These are phyloP conservation scores for Luvunga scandens DNA, from an alignment of 345 rosid species.

Conservation along the genomic window DNA sequence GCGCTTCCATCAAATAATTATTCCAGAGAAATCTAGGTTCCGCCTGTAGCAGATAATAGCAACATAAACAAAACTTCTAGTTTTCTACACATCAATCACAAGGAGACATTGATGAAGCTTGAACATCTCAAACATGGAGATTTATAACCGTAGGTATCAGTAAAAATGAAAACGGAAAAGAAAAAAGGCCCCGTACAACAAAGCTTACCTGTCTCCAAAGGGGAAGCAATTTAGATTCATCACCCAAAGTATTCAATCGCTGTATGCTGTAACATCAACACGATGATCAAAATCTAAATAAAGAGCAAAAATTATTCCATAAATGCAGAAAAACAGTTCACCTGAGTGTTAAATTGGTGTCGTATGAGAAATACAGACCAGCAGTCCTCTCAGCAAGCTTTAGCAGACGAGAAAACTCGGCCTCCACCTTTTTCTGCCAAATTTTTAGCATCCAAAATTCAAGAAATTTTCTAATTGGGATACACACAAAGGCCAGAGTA, in stretches of 20 bases:
- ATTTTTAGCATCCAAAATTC: conserved; percentile 1
- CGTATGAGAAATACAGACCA: conserved; percentile 90
- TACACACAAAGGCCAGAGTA: neutral
- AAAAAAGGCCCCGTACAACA: conserved; percentile 3
- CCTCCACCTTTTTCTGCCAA: conserved; percentile 82
- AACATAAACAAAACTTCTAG: conserved; percentile 9
- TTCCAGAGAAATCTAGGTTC: conserved; percentile 99
- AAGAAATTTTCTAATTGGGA: neutral
- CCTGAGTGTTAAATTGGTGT: conserved; percentile 89
- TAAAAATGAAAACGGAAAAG: neutral
- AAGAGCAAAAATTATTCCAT: neutral
- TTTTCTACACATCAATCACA: conserved; percentile 2
- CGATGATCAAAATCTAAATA: neutral
- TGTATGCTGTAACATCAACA: conserved; percentile 57
- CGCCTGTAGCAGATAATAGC: conserved; percentile 57
- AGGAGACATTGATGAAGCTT: conserved; percentile 4
- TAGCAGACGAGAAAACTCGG: conserved; percentile 68
- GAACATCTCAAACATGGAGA: neutral
- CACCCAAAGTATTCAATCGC: conserved; percentile 81
- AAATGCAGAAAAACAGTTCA: conserved; percentile 11
- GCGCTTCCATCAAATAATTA: conserved; percentile 88
- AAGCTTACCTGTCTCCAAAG: conserved; percentile 95
- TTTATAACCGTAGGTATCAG: neutral
- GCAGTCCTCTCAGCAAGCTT: conserved; percentile 67
- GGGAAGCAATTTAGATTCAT: conserved; percentile 92